These are phyloP conservation scores for Oryza brachyantha DNA, from an alignment of 176 grass and related monocot genomes.

Conservation along the genomic window DNA sequence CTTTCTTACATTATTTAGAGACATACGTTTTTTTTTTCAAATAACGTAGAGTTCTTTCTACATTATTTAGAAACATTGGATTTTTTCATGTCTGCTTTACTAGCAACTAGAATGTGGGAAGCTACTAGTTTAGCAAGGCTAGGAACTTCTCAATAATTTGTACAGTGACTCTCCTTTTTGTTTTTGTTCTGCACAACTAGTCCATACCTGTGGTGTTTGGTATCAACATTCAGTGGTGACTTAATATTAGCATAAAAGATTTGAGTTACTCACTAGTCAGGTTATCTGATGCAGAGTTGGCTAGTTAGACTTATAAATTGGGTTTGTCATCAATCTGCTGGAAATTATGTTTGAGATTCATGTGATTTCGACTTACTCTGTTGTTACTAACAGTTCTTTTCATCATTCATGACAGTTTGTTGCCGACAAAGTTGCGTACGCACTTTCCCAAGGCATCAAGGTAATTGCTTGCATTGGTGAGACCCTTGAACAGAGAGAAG, in stretches of 20 bases:
- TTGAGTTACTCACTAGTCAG: background rate
- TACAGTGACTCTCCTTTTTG: background rate
- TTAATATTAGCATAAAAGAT: background rate
- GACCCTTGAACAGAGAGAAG: constrained; percentile 79
- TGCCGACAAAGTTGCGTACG: constrained; percentile 78
- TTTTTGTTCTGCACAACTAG: background rate
- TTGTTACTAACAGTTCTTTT: constrained; percentile 2
- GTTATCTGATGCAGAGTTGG: background rate
- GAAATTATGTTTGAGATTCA: background rate
- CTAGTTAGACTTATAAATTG: background rate
- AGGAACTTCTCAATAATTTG: background rate
- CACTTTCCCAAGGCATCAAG: constrained; percentile 77
- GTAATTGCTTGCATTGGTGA: constrained; percentile 96
- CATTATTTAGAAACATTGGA: background rate
- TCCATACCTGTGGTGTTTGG: too few relatives aligned
- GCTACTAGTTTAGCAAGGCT: background rate
- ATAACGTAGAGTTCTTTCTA: constrained; percentile 41
- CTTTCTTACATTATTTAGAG: background rate
- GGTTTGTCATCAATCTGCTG: background rate
- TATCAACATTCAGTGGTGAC: background rate
- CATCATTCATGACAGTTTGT: constrained; percentile 55
- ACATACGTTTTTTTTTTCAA: constrained; percentile 31
- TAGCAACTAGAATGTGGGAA: background rate
- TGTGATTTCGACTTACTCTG: background rate
- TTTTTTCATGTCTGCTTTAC: background rate